A percentile compares a stretch with the other conserved stretches of the same genome.
Conservation (phyloP, 2,329 filamentous ascomycete species). For the Geosmithia putterillii region DNA sequence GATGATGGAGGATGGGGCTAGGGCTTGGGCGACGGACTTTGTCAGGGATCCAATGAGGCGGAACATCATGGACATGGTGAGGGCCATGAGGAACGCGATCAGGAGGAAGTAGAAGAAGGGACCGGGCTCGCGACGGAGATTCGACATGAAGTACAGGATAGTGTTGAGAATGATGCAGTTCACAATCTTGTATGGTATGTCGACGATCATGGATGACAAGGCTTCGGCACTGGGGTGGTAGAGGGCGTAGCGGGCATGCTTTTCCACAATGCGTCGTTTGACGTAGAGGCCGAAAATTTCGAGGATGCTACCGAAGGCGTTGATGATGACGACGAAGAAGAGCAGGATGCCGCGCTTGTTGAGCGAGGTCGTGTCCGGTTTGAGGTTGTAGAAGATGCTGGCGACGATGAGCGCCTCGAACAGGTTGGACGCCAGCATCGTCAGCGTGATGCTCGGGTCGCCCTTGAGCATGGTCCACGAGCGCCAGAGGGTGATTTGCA, state of each 20-base stretch:
- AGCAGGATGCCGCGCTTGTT: constrained; percentile 41
- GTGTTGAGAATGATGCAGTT: constrained; percentile 38
- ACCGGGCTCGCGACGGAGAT: constrained; percentile 42
- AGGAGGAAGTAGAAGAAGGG: constrained; percentile 70
- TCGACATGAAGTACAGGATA: constrained; percentile 44
- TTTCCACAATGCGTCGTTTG: constrained; percentile 35
- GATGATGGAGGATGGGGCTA: constrained; percentile 38
- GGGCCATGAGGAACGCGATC: constrained; percentile 52
- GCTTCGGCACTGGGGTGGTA: constrained; percentile 41
- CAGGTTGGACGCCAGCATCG: constrained; percentile 32
- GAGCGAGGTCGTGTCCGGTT: constrained; percentile 36
- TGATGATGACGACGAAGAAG: constrained; percentile 49
- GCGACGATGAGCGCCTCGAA: constrained; percentile 49
- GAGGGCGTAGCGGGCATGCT: constrained; percentile 34
- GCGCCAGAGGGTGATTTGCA: constrained; percentile 35
- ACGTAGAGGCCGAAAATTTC: constrained; percentile 35
- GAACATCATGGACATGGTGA: constrained; percentile 69
- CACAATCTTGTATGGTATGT: constrained; percentile 45
- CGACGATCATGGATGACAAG: constrained; percentile 38
- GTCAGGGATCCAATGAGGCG: constrained; percentile 61
- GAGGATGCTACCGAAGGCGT: constrained; percentile 42
- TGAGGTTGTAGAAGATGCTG: constrained; percentile 43
- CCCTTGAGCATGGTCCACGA: constrained; percentile 40
- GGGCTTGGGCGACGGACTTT: constrained; percentile 47
- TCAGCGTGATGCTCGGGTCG: constrained; percentile 33